Evolutionary conservation across 768 basidiomycete species (phyloP).

Genomic region (Phylloporus arenicola): DNA sequence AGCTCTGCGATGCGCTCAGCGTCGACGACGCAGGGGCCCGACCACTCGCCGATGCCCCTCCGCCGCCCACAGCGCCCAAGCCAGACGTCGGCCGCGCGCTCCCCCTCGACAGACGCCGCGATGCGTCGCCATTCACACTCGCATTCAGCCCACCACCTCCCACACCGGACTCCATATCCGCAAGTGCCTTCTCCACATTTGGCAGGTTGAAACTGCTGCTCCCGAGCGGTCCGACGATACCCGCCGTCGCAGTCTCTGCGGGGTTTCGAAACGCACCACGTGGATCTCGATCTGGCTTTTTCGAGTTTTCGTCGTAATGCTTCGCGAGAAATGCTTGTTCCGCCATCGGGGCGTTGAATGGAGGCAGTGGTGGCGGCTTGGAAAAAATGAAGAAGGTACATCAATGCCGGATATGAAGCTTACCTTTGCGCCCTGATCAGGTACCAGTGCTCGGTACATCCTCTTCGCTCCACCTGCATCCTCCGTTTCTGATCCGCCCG

Average conservation of each 20-base stretch:
- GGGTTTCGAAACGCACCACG: constrained; percentile 82
- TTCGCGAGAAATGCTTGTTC: constrained; percentile 90
- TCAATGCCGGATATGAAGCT: constrained; percentile 8
- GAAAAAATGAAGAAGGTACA: not conserved
- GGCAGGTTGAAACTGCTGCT: constrained; percentile 83
- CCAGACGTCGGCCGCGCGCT: constrained; percentile 31
- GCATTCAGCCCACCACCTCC: constrained; percentile 30
- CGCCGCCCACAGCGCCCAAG: constrained; percentile 35
- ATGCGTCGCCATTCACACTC: constrained; percentile 32
- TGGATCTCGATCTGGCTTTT: constrained; percentile 87
- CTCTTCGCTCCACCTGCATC: constrained; percentile 54
- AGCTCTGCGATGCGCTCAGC: constrained; percentile 35
- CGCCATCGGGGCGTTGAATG: constrained; percentile 74
- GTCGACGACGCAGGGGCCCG: constrained; percentile 39
- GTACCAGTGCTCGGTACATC: constrained; percentile 67
- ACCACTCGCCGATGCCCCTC: constrained; percentile 28
- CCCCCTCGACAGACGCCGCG: constrained; percentile 30
- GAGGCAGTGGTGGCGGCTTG: constrained; percentile 62
- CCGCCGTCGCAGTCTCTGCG: constrained; percentile 51
- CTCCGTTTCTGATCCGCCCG: constrained; percentile 35
- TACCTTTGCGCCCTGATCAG: constrained; percentile 72
- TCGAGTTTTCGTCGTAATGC: constrained; percentile 88
- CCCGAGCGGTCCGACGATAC: constrained; percentile 91
- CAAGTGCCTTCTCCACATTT: constrained; percentile 80
- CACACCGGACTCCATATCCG: constrained; percentile 76